Evolutionary conservation across 257 asterid species (phyloP), one percentile per base, ranked within the genome.

Genomic region (Primulina tabacum): DNA sequence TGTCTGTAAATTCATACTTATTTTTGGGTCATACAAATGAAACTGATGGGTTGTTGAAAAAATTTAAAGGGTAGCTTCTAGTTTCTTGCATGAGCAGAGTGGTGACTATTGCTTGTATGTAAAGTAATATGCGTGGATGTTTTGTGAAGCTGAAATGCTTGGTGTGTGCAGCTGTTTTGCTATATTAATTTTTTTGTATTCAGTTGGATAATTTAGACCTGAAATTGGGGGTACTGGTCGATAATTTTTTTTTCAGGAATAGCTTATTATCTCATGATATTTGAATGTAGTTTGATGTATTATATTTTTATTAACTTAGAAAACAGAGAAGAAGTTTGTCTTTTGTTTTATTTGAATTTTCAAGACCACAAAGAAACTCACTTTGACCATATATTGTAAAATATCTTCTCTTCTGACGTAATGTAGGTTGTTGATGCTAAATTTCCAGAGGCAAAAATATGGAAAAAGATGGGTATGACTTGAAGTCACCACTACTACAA

Each of bases 401-500:
- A 21, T 58, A 14, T 61, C 55, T 26, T 35, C 18, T 55, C 26
- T 67, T 58, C 58, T 43, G 57, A 20, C 16, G n/a, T 60, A 26
- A 60, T 26, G 64, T 75, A 52, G 77, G 70, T 64, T 76, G 68
- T 68, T 32, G 67, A 73, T 67, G 35, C 72, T 47, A 68, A 38
- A 30, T 50, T 60, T 61, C 21, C 32, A 55, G 68, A 68, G 63
- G 24, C 20, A 69, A 61, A 38, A 69, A 58, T 14, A 90, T 92
- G 98, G 98, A 82, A 16, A 69, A 56, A 26, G 84, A 87, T 64
- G 93, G 97, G 76, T 73, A 84, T 43, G 94, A 80, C 55, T 71
- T 93, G 66, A 84, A 81, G 71, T 74, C 89, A 11, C 96, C 98
- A 12, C 95, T 93, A 69, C 67, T 93, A 82, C 82, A 75, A 74